Percentiles rank a stretch among this genome's conserved stretches.
Conservation (phyloP, 495 filamentous ascomycete species). For the Hamigera avellanea region DNA sequence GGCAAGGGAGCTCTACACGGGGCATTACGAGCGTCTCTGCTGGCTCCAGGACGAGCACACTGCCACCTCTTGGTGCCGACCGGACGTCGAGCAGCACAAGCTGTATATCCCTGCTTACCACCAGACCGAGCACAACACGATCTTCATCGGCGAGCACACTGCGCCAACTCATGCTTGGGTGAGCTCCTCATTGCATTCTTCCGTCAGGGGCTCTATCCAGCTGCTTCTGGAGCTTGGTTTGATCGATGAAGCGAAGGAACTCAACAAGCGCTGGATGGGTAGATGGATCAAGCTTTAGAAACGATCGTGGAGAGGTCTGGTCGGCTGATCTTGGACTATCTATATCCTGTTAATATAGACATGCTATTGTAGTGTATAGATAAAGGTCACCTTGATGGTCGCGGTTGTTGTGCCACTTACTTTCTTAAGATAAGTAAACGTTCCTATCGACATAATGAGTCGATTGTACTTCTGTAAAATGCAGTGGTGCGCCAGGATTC, state of each 20-base stretch:
- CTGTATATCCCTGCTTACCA: slow-evolving; percentile 57
- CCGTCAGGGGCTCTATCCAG: slow-evolving; percentile 49
- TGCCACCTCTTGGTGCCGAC: slow-evolving; percentile 40
- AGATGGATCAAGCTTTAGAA: slow-evolving; percentile 38
- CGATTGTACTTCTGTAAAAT: no score
- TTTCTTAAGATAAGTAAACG: no score
- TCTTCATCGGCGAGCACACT: slow-evolving; percentile 60
- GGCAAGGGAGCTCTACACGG: slow-evolving; percentile 41
- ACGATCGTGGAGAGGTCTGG: no score
- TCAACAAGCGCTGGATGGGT: slow-evolving; percentile 53
- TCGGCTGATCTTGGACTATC: no score
- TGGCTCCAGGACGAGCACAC: slow-evolving; percentile 43
- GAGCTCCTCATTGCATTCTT: slow-evolving; percentile 47
- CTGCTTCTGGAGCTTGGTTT: slow-evolving; percentile 53
- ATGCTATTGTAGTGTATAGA: no score
- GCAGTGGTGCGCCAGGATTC: no score
- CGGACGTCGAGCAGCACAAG: slow-evolving; percentile 45
- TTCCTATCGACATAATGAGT: no score
- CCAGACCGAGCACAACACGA: slow-evolving; percentile 49
- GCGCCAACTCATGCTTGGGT: slow-evolving; percentile 61
- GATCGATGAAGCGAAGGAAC: slow-evolving; percentile 54
- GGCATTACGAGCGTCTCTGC: slow-evolving; percentile 43
- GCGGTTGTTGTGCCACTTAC: no score
- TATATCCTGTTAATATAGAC: no score
- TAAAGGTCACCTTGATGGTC: no score